A percentile compares a stretch with the other conserved stretches of the same genome.
phyloP scores from a whole-genome alignment of 139 green algal genomes.

The Chlorella sp. region DNA sequence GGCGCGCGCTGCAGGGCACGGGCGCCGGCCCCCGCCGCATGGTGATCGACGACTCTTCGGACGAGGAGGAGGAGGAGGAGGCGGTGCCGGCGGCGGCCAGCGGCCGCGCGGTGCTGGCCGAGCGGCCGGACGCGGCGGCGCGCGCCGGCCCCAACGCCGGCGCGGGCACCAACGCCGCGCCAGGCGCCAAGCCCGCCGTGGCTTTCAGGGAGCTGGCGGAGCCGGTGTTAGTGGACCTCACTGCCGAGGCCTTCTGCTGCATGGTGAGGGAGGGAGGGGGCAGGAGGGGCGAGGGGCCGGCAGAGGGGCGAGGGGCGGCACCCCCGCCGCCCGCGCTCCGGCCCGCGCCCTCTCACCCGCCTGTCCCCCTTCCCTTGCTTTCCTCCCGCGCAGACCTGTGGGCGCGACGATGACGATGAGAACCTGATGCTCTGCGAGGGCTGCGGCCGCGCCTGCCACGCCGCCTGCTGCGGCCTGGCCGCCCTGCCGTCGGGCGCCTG shows the following conservation, averaged over 20 bases:
- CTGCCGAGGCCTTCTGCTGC: slow-evolving; percentile 1
- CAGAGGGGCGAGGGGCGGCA: background rate
- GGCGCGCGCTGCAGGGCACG: no score
- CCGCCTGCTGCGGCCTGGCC: background rate
- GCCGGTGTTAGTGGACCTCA: slow-evolving; percentile 8
- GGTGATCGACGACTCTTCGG: background rate
- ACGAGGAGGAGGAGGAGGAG: background rate
- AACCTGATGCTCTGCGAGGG: no score
- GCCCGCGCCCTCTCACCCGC: no score
- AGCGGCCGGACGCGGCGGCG: background rate
- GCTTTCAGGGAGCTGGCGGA: background rate
- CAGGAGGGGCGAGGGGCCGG: background rate
- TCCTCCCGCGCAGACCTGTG: slow-evolving; percentile 23
- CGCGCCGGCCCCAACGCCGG: background rate
- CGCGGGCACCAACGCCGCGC: background rate
- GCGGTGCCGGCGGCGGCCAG: background rate
- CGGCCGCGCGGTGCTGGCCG: background rate
- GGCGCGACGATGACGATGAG: slow-evolving; percentile 9
- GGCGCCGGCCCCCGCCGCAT: no score
- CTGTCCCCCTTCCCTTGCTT: no score
- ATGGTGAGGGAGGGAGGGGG: background rate
- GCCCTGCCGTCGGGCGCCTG: slow-evolving; percentile 8
- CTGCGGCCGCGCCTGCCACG: slow-evolving; percentile 20
- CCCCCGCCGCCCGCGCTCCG: no score
- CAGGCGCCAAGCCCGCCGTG: background rate